phyloP scores from a whole-genome alignment of 768 basidiomycete species.

The Boletus vinaceobasis region DNA sequence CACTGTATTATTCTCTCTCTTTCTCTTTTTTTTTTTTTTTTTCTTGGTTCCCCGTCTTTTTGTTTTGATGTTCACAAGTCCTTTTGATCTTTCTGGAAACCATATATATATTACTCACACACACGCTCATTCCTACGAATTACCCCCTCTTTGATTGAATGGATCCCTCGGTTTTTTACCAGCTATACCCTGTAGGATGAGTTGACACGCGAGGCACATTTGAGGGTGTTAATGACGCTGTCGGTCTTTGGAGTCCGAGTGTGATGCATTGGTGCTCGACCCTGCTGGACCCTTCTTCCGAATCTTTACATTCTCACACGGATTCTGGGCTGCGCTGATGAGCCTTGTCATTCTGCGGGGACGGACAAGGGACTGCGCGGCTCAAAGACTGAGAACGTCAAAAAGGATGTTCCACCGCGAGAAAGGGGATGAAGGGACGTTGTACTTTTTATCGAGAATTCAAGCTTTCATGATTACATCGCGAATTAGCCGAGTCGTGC shows the following conservation, averaged over 20 bases:
- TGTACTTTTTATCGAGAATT: background rate
- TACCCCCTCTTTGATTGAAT: conserved; percentile 4
- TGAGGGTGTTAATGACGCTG: no score
- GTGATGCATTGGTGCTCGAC: background rate
- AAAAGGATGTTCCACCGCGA: background rate
- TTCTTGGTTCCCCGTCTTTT: background rate
- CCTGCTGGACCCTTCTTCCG: background rate
- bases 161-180: conserved; percentile 13
- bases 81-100: conserved; percentile 24
- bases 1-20: conserved; percentile 14
- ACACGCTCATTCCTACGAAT: conserved; percentile 29
- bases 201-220: background rate
- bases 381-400: background rate
- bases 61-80: conserved; percentile 4
- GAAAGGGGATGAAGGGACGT: background rate
- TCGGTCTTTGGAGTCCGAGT: background rate
- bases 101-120: conserved; percentile 15
- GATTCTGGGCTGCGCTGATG: background rate
- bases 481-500: conserved; percentile 24
- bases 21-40: background rate
- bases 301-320: conserved; percentile 11
- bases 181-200: background rate
- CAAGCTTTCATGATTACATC: background rate
- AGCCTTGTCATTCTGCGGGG: conserved; percentile 2
- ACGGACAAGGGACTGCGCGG: background rate